Percentiles rank a stretch among this genome's conserved stretches.
Conservation (phyloP, 192 early-diverging fungal species). For the Coemansia sp. region DNA sequence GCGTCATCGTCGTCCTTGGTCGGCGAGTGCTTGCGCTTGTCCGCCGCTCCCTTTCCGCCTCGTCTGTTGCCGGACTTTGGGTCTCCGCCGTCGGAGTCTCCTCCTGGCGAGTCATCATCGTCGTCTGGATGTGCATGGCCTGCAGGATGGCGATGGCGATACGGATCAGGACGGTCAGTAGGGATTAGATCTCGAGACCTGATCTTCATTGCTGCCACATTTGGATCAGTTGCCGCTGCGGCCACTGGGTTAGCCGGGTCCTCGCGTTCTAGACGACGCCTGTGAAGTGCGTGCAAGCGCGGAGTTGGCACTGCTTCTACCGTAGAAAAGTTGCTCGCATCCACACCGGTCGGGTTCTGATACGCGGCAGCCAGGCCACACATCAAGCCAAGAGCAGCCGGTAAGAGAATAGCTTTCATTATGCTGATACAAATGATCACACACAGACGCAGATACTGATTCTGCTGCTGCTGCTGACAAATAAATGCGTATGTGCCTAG, state of each 20-base stretch:
- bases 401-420: constrained; percentile 8
- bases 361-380: not conserved
- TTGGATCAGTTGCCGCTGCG: constrained; percentile 51
- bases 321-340: not conserved
- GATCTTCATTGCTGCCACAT: constrained; percentile 52
- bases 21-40: constrained; percentile 12
- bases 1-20: constrained; percentile 14
- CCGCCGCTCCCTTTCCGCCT: not conserved
- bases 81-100: not conserved
- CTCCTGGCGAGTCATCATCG: not conserved
- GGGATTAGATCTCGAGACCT: constrained; percentile 46
- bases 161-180: constrained; percentile 30
- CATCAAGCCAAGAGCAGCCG: not conserved
- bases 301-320: not conserved
- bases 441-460: not conserved
- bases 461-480: not conserved
- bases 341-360: not conserved
- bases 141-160: constrained; percentile 19
- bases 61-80: constrained; percentile 11
- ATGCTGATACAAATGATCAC: not conserved
- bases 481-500: not conserved
- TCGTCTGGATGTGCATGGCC: constrained; percentile 16
- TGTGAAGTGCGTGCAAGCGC: constrained; percentile 14
- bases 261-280: constrained; percentile 27
- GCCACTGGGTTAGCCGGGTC: constrained; percentile 53